Evolutionary conservation across 108 stramenopile species (phyloP), one percentile per base, ranked within the genome.

Genomic region (Nitzschia sp.): DNA sequence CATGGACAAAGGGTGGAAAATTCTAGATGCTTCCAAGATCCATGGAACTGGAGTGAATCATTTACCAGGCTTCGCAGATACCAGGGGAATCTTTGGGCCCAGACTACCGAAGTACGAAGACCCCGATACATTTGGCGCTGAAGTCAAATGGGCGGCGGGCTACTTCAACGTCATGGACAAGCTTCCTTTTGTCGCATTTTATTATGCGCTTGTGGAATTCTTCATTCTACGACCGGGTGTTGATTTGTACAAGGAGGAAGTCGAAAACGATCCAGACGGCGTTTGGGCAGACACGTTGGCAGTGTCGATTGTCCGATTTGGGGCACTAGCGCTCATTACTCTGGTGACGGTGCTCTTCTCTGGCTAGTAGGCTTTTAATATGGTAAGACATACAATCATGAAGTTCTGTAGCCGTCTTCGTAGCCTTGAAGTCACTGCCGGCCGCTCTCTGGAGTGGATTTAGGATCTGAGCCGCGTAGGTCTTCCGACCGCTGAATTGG

Each of bases 171-270:
- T 77, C 34, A 33, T 83, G 15, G 59, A 78, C 38, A 64, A 78
- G 34, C 58, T 84, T 0, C 75, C 79, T 3, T 62, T 66, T 31
- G 67, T 64, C 6, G 76, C 76, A 34, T 71, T 84, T 64, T 71
- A 30, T 6, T 84, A 77, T 53, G 70, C 46, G 15, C 51, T 84
- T 32, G 72, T 71, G 3, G 83, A 84, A 55, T 84, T 84, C 65
- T 77, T 80, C 54, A 56, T 80, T 48, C 46, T 84, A 31, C 67
- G 76, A 38, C 76, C 83, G 27, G 68, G 54, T 42, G 51, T 71
- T 19, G 79, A 84, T 54, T 27, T 80, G 29, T 84, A 84, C 72
- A 73, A 74, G 59, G 79, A 80, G 47, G 83, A 84, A 18, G 57
- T 84, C 17, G 74, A 78, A 61, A 74, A 74, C 28, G 77, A 83